A percentile compares a stretch with the other conserved stretches of the same genome.
Evolutionary conservation across 352 stramenopile species (phyloP).

Genomic region (Thraustochytrium striatum): DNA sequence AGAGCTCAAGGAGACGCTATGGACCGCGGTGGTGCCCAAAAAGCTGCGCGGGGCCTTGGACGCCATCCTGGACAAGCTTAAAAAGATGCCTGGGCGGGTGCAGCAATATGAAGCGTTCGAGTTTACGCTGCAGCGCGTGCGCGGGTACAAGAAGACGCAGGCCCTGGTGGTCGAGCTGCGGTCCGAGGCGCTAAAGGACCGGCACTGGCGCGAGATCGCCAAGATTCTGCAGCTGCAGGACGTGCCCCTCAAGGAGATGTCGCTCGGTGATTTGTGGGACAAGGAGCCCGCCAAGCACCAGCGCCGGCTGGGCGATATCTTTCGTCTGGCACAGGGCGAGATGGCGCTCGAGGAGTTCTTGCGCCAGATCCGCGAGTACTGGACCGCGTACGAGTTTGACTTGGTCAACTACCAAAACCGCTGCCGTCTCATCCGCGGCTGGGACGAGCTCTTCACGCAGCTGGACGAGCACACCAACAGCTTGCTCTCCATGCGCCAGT

Average conservation of each 20-base stretch:
- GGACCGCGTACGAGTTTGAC: slow-evolving; percentile 79
- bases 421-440: slow-evolving; percentile 94
- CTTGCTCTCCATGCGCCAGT: slow-evolving; percentile 96
- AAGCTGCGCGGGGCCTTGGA: slow-evolving; percentile 93
- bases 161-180: slow-evolving; percentile 91
- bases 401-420: slow-evolving; percentile 84
- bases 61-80: slow-evolving; percentile 89
- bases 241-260: slow-evolving; percentile 80
- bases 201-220: slow-evolving; percentile 97
- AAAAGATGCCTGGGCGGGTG: slow-evolving; percentile 87
- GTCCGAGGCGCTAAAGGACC: slow-evolving; percentile 95
- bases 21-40: slow-evolving; percentile 84
- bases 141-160: slow-evolving; percentile 85
- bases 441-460: slow-evolving; percentile 97
- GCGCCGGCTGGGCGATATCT: slow-evolving; percentile 90
- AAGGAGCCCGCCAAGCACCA: slow-evolving; percentile 83
- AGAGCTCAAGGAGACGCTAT: slow-evolving; percentile 87
- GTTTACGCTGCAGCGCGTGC: slow-evolving; percentile 83
- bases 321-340: slow-evolving; percentile 95
- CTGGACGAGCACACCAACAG: slow-evolving; percentile 98
- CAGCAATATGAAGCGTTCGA: slow-evolving; percentile 98
- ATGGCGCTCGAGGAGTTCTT: slow-evolving; percentile 99
- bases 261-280: slow-evolving; percentile 94
- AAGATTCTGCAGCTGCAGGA: slow-evolving; percentile 83
- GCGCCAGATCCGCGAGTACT: slow-evolving; percentile 82